These are phyloP conservation scores for Scedosporium dehoogii DNA, from an alignment of 2,329 filamentous ascomycete genomes.

Conservation along the genomic window DNA sequence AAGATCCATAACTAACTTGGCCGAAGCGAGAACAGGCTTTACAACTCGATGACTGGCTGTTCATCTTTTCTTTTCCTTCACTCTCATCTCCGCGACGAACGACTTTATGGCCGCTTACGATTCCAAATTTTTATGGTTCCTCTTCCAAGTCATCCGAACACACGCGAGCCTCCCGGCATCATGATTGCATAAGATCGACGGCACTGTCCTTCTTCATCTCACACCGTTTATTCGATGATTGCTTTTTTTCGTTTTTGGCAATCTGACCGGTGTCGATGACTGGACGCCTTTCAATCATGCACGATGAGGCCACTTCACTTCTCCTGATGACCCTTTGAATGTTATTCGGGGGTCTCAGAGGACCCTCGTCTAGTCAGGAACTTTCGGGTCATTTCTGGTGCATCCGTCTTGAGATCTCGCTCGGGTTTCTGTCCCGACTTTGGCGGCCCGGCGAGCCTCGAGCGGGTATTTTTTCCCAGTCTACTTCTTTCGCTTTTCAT, in stretches of 20 bases:
- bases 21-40: not conserved
- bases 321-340: not conserved
- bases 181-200: constrained; percentile 3
- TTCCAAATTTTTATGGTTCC: not conserved
- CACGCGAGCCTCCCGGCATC: not conserved
- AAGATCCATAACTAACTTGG: constrained; percentile 1
- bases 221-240: not conserved
- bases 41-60: not conserved
- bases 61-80: not conserved
- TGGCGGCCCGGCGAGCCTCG: not conserved
- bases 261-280: not conserved
- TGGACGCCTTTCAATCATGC: not conserved
- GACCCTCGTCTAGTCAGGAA: too few relatives aligned
- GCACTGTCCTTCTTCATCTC: not conserved
- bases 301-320: not conserved
- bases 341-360: not conserved
- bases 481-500: not conserved
- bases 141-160: constrained; percentile 5
- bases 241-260: not conserved
- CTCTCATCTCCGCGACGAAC: not conserved
- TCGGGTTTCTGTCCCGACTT: not conserved
- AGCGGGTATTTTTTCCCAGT: not conserved
- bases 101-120: constrained; percentile 1
- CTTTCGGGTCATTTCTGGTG: not conserved
- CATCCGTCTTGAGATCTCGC: not conserved